Evolutionary conservation across 345 rosid species (phyloP), one percentile per base, ranked within the genome.

Genomic region (Linum lewisii): DNA sequence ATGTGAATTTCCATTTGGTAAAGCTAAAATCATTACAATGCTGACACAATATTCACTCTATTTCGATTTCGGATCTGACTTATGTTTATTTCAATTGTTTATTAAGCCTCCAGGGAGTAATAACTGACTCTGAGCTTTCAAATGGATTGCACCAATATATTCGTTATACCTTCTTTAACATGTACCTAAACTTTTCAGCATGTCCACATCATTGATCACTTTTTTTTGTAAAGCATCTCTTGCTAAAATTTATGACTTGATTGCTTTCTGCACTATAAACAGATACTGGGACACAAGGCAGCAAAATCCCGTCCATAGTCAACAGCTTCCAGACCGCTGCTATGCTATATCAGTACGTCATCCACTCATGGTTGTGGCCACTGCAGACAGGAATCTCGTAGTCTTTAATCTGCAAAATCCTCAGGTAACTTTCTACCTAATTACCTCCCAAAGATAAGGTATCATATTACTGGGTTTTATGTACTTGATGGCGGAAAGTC

Each of bases 281-380:
- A 90, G 99, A 76, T 90, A 90, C 60, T 94, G 97, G 99, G 99
- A 90, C 72, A 71, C 79, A 1, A 94, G 99, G 71, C 97, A 90
- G 77, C 45, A 75, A 32, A 87, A 71, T 73, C 96, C 97, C 15
- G 96, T 80, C 62, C 97, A 90, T 69, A 85, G 87, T 38, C 99
- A 90, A 72, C 96, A 78, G 62, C 97, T 94, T 67, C 95, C 97
- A 56, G 99, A 94, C 24, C 90, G 96, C 61, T 87, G 96, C 63
- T 87, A 85, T 79, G 75, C 95, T 2, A 78, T 90, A 63, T 66
- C 97, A 4, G 97, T 90, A 64, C 87, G 79, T 57, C 70, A 94
- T 74, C 96, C 95, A 24, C 75, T 90, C 68, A 90, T 94, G 99
- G 96, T 94, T 72, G 97, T 90, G 36, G 99, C 86, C 36, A 90